phyloP scores from a whole-genome alignment of 75 land plant genomes.

The Adiantum capillusveneris region DNA sequence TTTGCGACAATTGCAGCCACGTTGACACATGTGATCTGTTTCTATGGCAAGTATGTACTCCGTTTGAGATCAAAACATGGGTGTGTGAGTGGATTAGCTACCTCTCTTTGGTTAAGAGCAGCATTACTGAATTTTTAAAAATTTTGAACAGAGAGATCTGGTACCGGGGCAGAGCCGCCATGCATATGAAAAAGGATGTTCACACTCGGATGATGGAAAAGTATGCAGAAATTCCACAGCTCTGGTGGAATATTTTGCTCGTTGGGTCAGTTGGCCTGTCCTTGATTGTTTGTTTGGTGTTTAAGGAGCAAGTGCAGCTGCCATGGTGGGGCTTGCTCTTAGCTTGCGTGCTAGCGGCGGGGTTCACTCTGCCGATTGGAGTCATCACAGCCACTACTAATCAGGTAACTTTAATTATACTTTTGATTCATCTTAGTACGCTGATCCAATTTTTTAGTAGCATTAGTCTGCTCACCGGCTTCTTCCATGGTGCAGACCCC shows the following conservation, averaged over 20 bases:
- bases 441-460: too few relatives aligned
- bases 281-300: conserved; percentile 9
- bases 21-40: conserved; percentile 24
- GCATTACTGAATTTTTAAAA: too few relatives aligned
- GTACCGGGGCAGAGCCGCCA: conserved; percentile 12
- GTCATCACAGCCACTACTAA: conserved; percentile 29
- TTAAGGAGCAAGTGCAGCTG: conserved; percentile 21
- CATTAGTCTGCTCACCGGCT: neutral
- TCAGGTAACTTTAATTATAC: conserved; percentile 8
- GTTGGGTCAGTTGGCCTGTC: conserved; percentile 3
- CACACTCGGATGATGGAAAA: conserved; percentile 21
- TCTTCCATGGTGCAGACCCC: neutral
- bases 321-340: conserved; percentile 36
- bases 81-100: neutral
- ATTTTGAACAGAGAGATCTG: conserved; percentile 29
- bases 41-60: conserved; percentile 23
- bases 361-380: conserved; percentile 33
- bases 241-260: conserved; percentile 22
- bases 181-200: conserved; percentile 14
- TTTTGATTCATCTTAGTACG: neutral
- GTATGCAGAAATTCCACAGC: conserved; percentile 16
- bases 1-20: conserved; percentile 31
- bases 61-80: too few relatives aligned
- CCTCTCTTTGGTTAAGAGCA: too few relatives aligned
- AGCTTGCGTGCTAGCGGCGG: conserved; percentile 21